Conservation (phyloP, 2,329 filamentous ascomycete genomes). For the Apiospora pterosperma region DNA sequence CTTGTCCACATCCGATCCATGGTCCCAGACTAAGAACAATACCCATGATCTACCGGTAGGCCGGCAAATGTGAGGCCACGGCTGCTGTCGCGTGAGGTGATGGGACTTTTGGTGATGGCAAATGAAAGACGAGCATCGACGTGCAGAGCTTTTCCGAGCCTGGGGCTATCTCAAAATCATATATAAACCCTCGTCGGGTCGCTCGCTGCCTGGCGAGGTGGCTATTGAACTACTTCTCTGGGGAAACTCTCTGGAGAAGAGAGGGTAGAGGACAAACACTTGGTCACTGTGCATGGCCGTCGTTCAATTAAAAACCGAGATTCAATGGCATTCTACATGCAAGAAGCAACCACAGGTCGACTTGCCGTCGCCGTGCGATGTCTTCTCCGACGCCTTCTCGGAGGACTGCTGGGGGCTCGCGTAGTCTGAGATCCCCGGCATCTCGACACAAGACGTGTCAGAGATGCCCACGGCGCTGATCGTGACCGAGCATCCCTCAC, state of each 20-base stretch:
- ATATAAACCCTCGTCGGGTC: neutral
- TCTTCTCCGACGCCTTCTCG: constrained; percentile 17
- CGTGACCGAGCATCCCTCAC: constrained; percentile 8
- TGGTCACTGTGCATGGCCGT: neutral
- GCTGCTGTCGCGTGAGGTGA: neutral
- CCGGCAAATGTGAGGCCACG: neutral
- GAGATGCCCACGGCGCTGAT: constrained; percentile 7
- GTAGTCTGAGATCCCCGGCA: constrained; percentile 9
- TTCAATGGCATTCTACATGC: constrained; percentile 11
- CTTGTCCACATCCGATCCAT: neutral
- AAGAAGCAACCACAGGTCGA: constrained; percentile 13
- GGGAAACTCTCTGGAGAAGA: neutral
- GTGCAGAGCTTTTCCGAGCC: neutral
- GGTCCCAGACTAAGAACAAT: neutral
- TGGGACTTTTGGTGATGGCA: neutral
- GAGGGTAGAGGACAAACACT: too few relatives aligned
- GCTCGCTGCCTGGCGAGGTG: neutral
- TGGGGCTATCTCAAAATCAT: neutral
- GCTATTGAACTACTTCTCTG: neutral
- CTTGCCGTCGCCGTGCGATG: constrained; percentile 12
- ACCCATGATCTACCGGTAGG: neutral
- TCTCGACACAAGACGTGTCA: constrained; percentile 2
- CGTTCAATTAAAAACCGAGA: neutral
- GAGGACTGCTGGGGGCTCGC: constrained; percentile 11
- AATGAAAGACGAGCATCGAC: neutral